Base-by-base conservation (phyloP, 78 protist genomes). In the Chrysochromulina tobinii region DNA sequence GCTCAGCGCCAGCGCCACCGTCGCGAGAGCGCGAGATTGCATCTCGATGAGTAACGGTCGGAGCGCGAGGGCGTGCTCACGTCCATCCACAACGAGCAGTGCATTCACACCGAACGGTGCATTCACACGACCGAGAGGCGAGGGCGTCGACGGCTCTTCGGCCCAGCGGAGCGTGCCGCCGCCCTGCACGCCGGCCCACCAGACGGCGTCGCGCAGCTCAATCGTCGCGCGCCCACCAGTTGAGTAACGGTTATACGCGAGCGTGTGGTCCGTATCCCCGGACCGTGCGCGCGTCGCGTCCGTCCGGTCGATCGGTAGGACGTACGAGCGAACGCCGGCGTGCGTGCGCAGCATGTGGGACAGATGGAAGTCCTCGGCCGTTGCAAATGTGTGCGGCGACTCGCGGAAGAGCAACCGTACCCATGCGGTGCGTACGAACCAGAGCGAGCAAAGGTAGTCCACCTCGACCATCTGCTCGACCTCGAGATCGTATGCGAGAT, bases 401-500 rank as follows among this genome's bases (percentile, higher is more conserved):
- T 79, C 87, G 48, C 87, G 87, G 61, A 79, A 79, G 64, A 79
- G 61, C 64, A 54, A 12, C 17, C 14, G 14, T 9, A 79, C 5
- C 87, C 87, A 79, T 21, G 2, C 21, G 17, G 87, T 79, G 50
- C 48, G 38, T 48, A 7, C 87, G 48, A 79, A 79, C 87, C 87
- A 79, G 50, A 54, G 2, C 64, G 87, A 79, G 87, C 87, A 79
- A n/a, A 79, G 87, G 87, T 54, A 79, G 61, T 79, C 87, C 27
- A 18, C 25, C 87, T 79, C 87, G 64, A 53, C 15, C 27, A 21
- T 17, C 48, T 50, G 61, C 87, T 79, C 87, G 48, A 54, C 48
- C 23, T 0, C 14, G 20, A 79, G 4, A 18, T 18, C 87, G 61
- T 79, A 79, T 48, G 87, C 64, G 12, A 51, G 64, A 48, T 79